phyloP scores from a whole-genome alignment of 1,284 basidiomycete species.

The Malassezia yamatoensis region DNA sequence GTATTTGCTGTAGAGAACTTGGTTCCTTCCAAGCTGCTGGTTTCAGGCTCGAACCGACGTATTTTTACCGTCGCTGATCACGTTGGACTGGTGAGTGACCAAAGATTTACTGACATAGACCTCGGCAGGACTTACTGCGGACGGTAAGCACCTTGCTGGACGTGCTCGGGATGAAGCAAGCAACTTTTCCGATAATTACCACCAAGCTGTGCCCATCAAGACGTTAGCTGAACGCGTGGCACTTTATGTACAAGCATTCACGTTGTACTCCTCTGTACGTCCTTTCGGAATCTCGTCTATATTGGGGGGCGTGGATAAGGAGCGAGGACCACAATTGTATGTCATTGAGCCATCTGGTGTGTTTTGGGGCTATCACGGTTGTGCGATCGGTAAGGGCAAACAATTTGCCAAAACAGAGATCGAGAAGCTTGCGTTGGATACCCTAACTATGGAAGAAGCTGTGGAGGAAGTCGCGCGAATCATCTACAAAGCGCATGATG shows the following conservation, averaged over 20 bases:
- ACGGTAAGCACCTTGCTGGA: constrained; percentile 79
- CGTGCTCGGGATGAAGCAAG: constrained; percentile 75
- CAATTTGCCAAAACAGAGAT: constrained; percentile 96
- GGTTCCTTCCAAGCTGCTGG: constrained; percentile 89
- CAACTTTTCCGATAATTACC: constrained; percentile 66
- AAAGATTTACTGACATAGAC: background rate
- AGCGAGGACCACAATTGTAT: constrained; percentile 62
- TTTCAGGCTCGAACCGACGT: constrained; percentile 81
- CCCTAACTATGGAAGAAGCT: constrained; percentile 55
- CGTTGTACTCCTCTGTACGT: constrained; percentile 91
- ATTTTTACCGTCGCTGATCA: constrained; percentile 89
- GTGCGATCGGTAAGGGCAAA: constrained; percentile 85
- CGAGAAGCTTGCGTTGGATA: constrained; percentile 80
- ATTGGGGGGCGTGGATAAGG: constrained; percentile 77
- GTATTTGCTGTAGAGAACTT: constrained; percentile 88
- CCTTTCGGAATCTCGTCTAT: constrained; percentile 93
- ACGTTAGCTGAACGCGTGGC: constrained; percentile 72
- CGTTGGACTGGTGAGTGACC: constrained; percentile 61
- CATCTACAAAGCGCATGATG: constrained; percentile 94
- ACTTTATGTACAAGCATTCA: constrained; percentile 86
- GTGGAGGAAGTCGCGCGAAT: constrained; percentile 44
- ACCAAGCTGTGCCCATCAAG: constrained; percentile 67
- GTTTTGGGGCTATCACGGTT: constrained; percentile 57
- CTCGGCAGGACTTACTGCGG: constrained; percentile 75
- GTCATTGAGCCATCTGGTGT: constrained; percentile 92